A percentile compares a stretch with the other conserved stretches of the same genome.
Evolutionary conservation across 768 basidiomycete species (phyloP).

Genomic region (Tremella mesenterica): DNA sequence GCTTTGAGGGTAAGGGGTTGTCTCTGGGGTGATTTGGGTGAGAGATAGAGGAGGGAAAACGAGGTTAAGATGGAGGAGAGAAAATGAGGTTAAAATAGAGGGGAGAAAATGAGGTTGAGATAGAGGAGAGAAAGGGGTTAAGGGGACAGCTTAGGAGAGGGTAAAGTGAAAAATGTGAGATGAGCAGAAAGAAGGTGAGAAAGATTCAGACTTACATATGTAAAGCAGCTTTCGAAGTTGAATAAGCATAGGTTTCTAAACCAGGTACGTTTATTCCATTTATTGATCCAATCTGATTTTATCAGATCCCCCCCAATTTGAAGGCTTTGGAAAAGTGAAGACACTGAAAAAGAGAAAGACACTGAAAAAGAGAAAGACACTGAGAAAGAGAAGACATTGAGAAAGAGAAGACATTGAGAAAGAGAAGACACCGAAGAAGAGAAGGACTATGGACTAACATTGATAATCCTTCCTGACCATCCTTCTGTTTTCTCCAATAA

Average conservation of each 20-base stretch:
- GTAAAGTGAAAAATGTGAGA: not conserved
- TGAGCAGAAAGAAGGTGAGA: not conserved
- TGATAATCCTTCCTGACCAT: slow-evolving; percentile 51
- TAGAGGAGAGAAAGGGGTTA: not conserved
- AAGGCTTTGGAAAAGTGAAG: not conserved
- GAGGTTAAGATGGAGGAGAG: no score
- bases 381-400: not conserved
- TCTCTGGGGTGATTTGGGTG: no score
- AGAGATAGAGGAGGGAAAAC: no score
- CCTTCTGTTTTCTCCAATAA: slow-evolving; percentile 50
- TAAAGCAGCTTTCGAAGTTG: slow-evolving; percentile 52
- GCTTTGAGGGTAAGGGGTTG: no score
- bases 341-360: not conserved
- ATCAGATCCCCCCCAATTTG: not conserved
- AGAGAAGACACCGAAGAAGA: not conserved
- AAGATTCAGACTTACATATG: slow-evolving; percentile 30
- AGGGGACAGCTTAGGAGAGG: not conserved
- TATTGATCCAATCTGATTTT: slow-evolving; percentile 55
- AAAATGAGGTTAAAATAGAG: no score
- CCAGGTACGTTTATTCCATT: slow-evolving; percentile 53
- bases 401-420: not conserved
- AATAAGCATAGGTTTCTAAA: slow-evolving; percentile 60
- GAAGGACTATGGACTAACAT: no score
- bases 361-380: no score
- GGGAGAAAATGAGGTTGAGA: not conserved